Evolutionary conservation across 75 land plant genomes (phyloP).

Genomic region (Chamaecyparis obtusa): DNA sequence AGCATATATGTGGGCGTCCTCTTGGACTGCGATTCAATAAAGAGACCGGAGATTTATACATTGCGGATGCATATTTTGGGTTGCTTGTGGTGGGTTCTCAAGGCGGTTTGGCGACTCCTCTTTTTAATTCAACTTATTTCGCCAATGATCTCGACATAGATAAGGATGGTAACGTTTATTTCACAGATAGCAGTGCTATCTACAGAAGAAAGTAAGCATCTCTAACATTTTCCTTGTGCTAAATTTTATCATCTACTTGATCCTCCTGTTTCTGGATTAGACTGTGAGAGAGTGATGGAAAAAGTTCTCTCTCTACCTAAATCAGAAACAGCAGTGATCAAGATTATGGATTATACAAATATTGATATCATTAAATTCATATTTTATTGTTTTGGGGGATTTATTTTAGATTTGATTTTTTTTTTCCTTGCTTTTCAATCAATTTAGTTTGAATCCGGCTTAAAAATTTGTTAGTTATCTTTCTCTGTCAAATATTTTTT

Average conservation of each 20-base stretch:
- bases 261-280: not conserved
- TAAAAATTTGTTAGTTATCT: no score
- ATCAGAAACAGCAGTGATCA: no score
- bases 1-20: constrained; percentile 69
- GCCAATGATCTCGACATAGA: constrained; percentile 30
- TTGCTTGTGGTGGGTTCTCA: constrained; percentile 46
- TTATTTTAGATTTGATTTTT: no score
- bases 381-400: no score
- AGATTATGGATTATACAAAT: no score
- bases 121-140: constrained; percentile 21
- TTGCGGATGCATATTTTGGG: constrained; percentile 82
- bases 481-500: no score
- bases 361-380: no score
- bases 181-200: constrained; percentile 19
- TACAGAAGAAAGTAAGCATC: constrained; percentile 11
- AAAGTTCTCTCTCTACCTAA: no score
- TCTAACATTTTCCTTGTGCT: not conserved
- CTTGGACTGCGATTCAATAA: constrained; percentile 56
- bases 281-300: no score
- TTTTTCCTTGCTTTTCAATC: no score
- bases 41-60: constrained; percentile 49
- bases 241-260: not conserved
- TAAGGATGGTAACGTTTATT: constrained; percentile 23
- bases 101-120: constrained; percentile 46
- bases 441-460: not conserved